phyloP scores from a whole-genome alignment of 768 basidiomycete species.

The Mycena maculata region DNA sequence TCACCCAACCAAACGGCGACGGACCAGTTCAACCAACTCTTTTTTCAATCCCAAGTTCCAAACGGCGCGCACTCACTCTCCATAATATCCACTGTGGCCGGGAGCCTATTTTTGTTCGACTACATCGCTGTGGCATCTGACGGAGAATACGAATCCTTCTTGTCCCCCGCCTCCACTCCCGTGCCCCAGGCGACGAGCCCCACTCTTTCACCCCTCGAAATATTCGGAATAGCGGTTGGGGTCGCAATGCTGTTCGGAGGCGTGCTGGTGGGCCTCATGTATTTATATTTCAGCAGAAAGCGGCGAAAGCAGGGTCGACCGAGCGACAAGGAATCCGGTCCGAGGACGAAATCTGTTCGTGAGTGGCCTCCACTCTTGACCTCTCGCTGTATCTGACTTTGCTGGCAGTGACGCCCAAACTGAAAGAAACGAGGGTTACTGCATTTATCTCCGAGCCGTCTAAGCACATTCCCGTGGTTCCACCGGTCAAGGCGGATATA shows the following conservation, averaged over 20 bases:
- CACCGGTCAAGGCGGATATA: not conserved
- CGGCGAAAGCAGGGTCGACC: not conserved
- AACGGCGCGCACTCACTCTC: not conserved
- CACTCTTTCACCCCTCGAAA: not conserved
- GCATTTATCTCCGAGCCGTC: not conserved
- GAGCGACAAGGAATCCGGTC: not conserved
- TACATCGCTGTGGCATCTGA: not conserved
- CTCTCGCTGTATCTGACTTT: not conserved
- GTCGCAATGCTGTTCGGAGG: not conserved
- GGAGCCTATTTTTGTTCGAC: not conserved
- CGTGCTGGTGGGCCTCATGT: not conserved
- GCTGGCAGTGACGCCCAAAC: not conserved
- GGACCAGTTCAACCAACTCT: not conserved
- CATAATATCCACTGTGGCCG: not conserved
- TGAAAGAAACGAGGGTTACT: not conserved
- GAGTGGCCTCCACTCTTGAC: not conserved
- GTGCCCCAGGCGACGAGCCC: not conserved
- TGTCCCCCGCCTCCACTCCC: not conserved
- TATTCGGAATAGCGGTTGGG: slow-evolving; percentile 5
- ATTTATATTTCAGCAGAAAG: not conserved
- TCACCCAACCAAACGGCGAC: not conserved
- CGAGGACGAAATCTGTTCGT: not conserved
- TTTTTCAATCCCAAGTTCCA: not conserved
- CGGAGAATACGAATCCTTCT: not conserved
- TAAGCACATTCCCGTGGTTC: not conserved